Conservation (phyloP, 2,329 filamentous ascomycete genomes). For the Penicillium sp. region DNA sequence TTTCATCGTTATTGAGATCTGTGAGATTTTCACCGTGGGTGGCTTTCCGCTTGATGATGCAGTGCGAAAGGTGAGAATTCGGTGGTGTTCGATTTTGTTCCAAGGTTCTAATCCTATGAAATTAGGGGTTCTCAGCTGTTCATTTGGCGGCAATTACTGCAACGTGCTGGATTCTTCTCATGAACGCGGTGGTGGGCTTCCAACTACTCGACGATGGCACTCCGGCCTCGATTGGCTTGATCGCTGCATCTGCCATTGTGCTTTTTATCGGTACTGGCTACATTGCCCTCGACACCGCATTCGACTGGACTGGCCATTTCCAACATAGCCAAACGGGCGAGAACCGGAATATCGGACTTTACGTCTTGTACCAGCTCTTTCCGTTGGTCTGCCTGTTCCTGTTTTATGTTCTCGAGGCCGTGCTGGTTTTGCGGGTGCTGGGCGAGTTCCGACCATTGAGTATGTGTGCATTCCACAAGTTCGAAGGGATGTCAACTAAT, state of each 20-base stretch:
- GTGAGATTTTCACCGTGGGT: conserved; percentile 94
- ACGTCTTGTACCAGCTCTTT: conserved; percentile 86
- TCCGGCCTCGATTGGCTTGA: conserved; percentile 70
- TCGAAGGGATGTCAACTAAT: conserved; percentile 7
- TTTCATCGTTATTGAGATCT: conserved; percentile 83
- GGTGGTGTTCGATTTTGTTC: not conserved
- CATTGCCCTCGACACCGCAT: conserved; percentile 89
- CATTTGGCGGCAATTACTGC: conserved; percentile 87
- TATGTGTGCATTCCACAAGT: conserved; percentile 39
- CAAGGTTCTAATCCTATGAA: not conserved
- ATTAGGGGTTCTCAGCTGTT: conserved; percentile 76
- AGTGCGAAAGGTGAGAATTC: conserved; percentile 62
- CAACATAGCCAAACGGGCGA: conserved; percentile 52
- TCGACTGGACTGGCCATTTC: conserved; percentile 77
- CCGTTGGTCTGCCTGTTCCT: conserved; percentile 84
- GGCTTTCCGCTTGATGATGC: conserved; percentile 70
- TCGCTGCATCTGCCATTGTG: conserved; percentile 63
- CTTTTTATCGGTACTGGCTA: conserved; percentile 90
- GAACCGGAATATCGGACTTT: conserved; percentile 76
- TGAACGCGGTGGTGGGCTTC: conserved; percentile 89
- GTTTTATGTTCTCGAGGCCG: conserved; percentile 77
- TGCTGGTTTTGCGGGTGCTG: conserved; percentile 79
- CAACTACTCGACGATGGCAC: conserved; percentile 94
- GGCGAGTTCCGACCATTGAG: conserved; percentile 87
- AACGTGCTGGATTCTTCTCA: conserved; percentile 81